Conservation (phyloP, 1,284 basidiomycete genomes). For the Cutaneotrichosporon mucoides region DNA sequence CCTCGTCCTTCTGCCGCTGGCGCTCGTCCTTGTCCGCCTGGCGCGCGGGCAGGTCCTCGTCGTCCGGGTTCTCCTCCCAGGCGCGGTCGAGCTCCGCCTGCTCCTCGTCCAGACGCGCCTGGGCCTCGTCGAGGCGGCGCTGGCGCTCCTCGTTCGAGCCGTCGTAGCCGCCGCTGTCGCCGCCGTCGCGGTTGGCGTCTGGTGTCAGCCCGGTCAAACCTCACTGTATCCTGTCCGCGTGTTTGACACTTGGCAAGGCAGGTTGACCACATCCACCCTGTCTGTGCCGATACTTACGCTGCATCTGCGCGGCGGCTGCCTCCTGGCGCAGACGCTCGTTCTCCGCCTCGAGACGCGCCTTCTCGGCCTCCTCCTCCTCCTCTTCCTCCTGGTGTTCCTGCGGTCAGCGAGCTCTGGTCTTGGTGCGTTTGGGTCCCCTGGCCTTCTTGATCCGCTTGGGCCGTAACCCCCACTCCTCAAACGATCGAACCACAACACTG, state of each 20-base stretch:
- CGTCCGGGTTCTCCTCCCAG: background rate
- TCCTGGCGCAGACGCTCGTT: background rate
- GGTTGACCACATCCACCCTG: too few relatives aligned
- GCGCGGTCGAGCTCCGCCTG: background rate
- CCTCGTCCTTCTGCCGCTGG: background rate
- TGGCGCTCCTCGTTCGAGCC: constrained; percentile 5
- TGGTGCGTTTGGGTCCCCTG: too few relatives aligned
- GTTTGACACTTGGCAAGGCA: too few relatives aligned
- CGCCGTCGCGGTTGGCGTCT: too few relatives aligned
- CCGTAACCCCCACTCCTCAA: too few relatives aligned
- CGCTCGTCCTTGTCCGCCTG: background rate
- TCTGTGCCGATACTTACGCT: background rate
- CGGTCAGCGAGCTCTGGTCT: background rate
- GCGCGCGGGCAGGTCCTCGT: background rate
- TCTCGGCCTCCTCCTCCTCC: constrained; percentile 3
- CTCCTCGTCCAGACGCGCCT: constrained; percentile 2
- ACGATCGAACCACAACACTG: too few relatives aligned
- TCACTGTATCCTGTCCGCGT: too few relatives aligned
- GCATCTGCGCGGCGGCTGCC: background rate
- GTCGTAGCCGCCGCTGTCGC: too few relatives aligned
- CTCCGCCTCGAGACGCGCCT: background rate
- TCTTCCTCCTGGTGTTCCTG: background rate
- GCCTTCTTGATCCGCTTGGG: too few relatives aligned
- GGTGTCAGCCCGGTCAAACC: too few relatives aligned
- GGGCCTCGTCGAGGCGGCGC: background rate